Percentiles rank a stretch among this genome's conserved stretches.
phyloP scores from a whole-genome alignment of 179 eudicot genomes.

The Heliamphora pulchella region DNA sequence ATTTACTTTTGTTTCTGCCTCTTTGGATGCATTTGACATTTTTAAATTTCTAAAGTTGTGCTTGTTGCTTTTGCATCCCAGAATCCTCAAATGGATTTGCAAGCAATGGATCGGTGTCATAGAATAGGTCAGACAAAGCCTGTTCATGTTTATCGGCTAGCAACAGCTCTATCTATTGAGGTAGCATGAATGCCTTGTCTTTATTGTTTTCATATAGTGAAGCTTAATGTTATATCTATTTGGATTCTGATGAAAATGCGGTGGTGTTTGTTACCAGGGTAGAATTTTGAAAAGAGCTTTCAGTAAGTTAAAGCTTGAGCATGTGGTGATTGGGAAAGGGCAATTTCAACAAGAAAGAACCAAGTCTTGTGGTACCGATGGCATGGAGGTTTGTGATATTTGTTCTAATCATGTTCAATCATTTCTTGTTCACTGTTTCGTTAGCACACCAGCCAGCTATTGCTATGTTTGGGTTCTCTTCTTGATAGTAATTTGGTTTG shows the following conservation, averaged over 20 bases:
- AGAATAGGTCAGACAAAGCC: slow-evolving; percentile 99
- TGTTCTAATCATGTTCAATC: background rate
- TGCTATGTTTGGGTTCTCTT: background rate
- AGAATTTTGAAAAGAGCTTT: slow-evolving; percentile 95
- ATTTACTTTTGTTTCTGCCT: background rate
- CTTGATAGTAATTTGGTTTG: background rate
- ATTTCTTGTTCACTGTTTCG: background rate
- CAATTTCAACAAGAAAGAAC: slow-evolving; percentile 76
- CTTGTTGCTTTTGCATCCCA: slow-evolving; percentile 28
- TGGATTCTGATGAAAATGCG: slow-evolving; percentile 8
- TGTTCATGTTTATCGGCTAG: slow-evolving; percentile 96
- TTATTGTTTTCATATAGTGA: background rate
- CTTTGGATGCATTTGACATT: background rate
- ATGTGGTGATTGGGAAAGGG: slow-evolving; percentile 94
- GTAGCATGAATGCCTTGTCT: slow-evolving; percentile 24
- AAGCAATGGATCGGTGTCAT: slow-evolving; percentile 99
- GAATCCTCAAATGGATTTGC: slow-evolving; percentile 99
- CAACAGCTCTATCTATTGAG: slow-evolving; percentile 95
- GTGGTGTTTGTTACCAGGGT: slow-evolving; percentile 44
- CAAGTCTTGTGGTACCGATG: slow-evolving; percentile 34
- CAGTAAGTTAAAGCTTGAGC: slow-evolving; percentile 93
- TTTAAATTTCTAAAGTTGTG: background rate
- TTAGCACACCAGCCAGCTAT: background rate
- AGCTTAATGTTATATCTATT: background rate
- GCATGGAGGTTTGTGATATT: slow-evolving; percentile 42